These are phyloP conservation scores for Blastomyces silverae DNA, from an alignment of 2,329 filamentous ascomycete species.

Conservation along the genomic window DNA sequence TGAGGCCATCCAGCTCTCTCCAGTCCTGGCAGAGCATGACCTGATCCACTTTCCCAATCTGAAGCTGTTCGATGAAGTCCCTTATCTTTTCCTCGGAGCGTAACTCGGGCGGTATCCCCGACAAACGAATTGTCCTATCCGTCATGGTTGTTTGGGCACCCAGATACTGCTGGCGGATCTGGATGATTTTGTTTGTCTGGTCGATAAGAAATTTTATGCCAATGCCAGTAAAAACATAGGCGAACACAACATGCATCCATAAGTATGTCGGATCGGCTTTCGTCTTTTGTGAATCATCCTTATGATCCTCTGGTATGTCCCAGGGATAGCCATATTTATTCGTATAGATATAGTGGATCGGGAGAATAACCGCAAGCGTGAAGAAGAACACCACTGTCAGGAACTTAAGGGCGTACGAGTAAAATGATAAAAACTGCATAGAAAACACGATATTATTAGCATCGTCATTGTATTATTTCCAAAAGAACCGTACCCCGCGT, in stretches of 20 bases:
- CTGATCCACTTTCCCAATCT: slow-evolving; percentile 82
- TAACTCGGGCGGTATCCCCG: slow-evolving; percentile 74
- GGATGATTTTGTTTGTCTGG: slow-evolving; percentile 79
- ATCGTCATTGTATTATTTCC: too few relatives aligned
- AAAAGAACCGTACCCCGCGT: background rate
- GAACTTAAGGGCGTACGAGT: slow-evolving; percentile 87
- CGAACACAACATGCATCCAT: slow-evolving; percentile 92
- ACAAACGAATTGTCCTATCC: slow-evolving; percentile 84
- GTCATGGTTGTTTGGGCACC: slow-evolving; percentile 93
- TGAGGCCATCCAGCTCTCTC: slow-evolving; percentile 68
- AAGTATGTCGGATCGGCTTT: slow-evolving; percentile 53
- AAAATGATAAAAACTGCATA: slow-evolving; percentile 74
- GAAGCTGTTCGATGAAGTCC: slow-evolving; percentile 75
- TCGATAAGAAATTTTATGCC: slow-evolving; percentile 75
- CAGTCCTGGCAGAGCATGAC: slow-evolving; percentile 84
- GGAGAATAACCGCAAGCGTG: slow-evolving; percentile 70
- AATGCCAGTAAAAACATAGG: slow-evolving; percentile 80
- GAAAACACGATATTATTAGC: slow-evolving; percentile 14
- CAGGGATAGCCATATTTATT: slow-evolving; percentile 34
- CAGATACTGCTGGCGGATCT: slow-evolving; percentile 80
- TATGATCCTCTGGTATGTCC: slow-evolving; percentile 30
- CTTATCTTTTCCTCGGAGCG: slow-evolving; percentile 78
- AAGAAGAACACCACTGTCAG: slow-evolving; percentile 75
- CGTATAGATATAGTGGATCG: slow-evolving; percentile 67
- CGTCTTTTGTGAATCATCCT: slow-evolving; percentile 29